Conservation (phyloP, 257 asterid genomes). For the Solanum neorickii region DNA sequence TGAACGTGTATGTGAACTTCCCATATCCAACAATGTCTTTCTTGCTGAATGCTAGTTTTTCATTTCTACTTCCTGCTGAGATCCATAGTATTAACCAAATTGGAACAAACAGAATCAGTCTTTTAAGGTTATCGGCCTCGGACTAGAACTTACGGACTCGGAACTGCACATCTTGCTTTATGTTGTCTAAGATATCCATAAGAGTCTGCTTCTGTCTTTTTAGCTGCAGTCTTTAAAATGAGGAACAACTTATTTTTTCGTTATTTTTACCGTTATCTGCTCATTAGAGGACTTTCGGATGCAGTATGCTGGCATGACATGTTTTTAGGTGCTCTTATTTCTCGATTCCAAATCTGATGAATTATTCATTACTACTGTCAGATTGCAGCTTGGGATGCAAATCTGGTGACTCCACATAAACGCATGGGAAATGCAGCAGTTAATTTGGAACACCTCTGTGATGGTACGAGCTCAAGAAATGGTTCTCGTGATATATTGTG, state of each 20-base stretch:
- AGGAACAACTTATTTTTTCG: neutral
- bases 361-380: conserved; percentile 10
- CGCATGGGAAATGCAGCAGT: conserved; percentile 92
- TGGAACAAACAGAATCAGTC: neutral
- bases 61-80: neutral
- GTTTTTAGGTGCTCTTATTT: neutral
- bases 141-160: neutral
- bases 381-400: conserved; percentile 99
- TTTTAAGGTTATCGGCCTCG: neutral
- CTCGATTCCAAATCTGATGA: neutral
- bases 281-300: neutral
- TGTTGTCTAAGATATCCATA: neutral
- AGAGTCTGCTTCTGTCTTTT: neutral
- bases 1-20: neutral
- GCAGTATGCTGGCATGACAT: neutral
- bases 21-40: neutral
- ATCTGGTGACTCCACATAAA: conserved; percentile 91
- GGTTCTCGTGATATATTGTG: neutral
- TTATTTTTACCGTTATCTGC: neutral
- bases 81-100: neutral
- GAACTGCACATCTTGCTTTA: neutral
- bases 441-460: conserved; percentile 59
- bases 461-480: conserved; percentile 41
- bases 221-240: neutral
- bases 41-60: neutral